Conservation (phyloP, 2,329 filamentous ascomycete genomes). For the Sporothrix mexicana region DNA sequence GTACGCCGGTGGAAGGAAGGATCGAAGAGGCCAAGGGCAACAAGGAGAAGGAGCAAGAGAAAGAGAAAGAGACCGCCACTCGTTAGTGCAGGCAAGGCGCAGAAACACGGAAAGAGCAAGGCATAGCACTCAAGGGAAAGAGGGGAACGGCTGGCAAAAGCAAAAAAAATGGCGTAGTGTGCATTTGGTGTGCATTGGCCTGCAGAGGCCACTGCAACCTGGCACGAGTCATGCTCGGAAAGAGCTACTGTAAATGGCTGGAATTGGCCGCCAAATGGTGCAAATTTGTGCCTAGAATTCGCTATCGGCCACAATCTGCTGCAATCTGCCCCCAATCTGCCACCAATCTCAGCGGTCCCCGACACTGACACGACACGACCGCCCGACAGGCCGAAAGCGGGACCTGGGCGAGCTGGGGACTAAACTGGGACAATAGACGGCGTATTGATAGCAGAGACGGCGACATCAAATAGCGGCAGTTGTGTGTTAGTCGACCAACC, state of each 20-base stretch:
- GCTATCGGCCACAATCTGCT: neutral
- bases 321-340: neutral
- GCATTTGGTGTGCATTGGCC: neutral
- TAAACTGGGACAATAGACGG: neutral
- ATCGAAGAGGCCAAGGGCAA: neutral
- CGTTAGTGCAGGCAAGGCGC: neutral
- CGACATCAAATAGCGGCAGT: neutral
- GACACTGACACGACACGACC: constrained; percentile 24
- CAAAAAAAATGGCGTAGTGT: neutral
- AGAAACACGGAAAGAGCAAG: neutral
- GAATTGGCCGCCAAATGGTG: neutral
- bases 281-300: neutral
- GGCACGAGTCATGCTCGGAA: constrained; percentile 25
- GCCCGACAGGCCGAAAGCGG: constrained; percentile 16
- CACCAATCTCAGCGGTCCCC: neutral
- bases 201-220: neutral
- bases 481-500: neutral
- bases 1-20: neutral
- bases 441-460: constrained; percentile 15
- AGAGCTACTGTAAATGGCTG: neutral
- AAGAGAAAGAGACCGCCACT: neutral
- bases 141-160: no score
- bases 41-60: neutral
- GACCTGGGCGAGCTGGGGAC: neutral
- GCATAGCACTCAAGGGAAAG: neutral